Evolutionary conservation across 208 protist genomes (phyloP), one percentile per base, ranked within the genome.

Genomic region (Herpetomonas samuelpessoai): DNA sequence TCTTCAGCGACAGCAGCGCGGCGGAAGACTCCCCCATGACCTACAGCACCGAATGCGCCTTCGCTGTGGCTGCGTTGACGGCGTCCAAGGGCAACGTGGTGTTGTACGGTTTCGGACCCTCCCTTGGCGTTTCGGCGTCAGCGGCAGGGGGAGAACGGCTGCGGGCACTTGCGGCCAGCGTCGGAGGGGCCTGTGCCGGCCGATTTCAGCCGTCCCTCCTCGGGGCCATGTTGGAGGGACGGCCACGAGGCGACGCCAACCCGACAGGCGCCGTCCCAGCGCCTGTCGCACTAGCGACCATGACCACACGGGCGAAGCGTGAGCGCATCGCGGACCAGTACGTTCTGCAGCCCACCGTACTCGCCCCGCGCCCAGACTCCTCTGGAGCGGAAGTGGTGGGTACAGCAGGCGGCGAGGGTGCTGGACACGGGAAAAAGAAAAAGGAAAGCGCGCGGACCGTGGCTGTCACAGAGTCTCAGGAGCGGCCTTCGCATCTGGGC

Each of bases 251-350:
- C 44, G 22, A 58, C 24, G 28, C 35, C 7, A 22, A 39, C 12
- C 53, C 31, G 12, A 16, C n/a, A 62, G 22, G 18, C 52, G 45
- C 27, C 54, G 52, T 18, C 31, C n/a, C 31, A 44, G 16, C 26
- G 28, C 53, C 10, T 26, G 27, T 25, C 41, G 58, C 21, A 49
- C 25, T 31, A 25, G 29, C 38, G 6, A 21, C 21, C 10, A 54
- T 62, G 30, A 39, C n/a, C n/a, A 9, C 26, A 38, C 30, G 62
- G 24, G 56, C 18, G 51, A 62, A 50, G 62, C 80, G 78, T 2
- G 79, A 85, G 38, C 70, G 76, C 12, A 60, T 93, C n/a, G 53
- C 79, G 29, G 73, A 85, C 18, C 75, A 82, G 30, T 93, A 87
- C 48, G 59, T 86, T 16, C 41, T 91, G 1, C 39, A 26, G 2